A percentile compares a stretch with the other conserved stretches of the same genome.
Conservation (phyloP, 257 asterid species). For the Plantago major region DNA sequence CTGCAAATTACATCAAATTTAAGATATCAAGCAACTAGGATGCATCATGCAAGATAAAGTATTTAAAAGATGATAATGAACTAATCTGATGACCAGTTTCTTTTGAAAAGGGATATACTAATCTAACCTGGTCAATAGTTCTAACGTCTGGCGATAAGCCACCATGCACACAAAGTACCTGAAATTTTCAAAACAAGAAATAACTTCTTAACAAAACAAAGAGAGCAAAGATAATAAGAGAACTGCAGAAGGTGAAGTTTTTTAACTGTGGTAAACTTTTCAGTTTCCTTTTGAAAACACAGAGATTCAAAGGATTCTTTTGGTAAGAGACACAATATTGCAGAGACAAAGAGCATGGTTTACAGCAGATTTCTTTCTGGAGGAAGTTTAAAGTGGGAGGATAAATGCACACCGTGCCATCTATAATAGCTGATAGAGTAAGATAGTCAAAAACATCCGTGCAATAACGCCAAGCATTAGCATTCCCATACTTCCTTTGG, state of each 20-base stretch:
- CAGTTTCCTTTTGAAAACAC: background rate
- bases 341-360: conserved; percentile 11
- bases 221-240: no score
- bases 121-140: conserved; percentile 86
- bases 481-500: conserved; percentile 94
- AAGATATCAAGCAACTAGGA: background rate
- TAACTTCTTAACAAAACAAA: conserved; percentile 11
- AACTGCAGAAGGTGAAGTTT: no score
- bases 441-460: conserved; percentile 97
- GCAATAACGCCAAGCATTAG: conserved; percentile 99
- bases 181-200: conserved; percentile 20
- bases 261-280: no score
- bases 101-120: no score
- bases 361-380: no score
- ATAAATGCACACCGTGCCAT: conserved; percentile 69
- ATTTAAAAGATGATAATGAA: no score
- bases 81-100: no score
- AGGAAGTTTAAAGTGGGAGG: conserved; percentile 6
- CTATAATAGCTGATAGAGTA: conserved; percentile 90
- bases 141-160: conserved; percentile 97
- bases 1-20: background rate
- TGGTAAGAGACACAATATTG: background rate
- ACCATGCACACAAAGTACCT: conserved; percentile 99
- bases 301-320: conserved; percentile 6
- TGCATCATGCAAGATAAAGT: background rate